Base-by-base conservation (phyloP, 2,329 filamentous ascomycete genomes). In the Alternaria brassicicola region DNA sequence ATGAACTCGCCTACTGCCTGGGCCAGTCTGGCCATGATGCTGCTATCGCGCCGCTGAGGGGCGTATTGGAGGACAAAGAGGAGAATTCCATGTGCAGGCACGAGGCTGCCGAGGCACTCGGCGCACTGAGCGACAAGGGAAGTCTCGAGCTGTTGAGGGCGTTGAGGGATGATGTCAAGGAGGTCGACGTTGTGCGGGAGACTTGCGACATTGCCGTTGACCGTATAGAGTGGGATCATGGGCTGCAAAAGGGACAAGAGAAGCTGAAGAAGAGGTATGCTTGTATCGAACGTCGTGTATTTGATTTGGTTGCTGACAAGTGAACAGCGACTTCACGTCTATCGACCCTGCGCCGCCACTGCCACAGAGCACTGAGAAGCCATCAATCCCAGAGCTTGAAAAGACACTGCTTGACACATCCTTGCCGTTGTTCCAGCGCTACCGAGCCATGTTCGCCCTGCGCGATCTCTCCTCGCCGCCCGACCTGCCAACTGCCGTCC, bases 131-230 rank as follows among this genome's bases (percentile, higher is more conserved):
- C 4, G 88, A 94, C 74, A 80, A 83, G 28, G 85, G 84, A 4
- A 93, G 91, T 72, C 76, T 99, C 73, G 86, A 87, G 2, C 79
- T 98, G 31, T 80, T 99, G 65, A 86, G 84, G 74, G 78, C 86
- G 64, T 86, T 92, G 72, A 85, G 92, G 62, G 91, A 97, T 74
- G 87, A 92, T 63, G 79, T 83, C 62, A 87, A 86, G 17, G 93
- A 98, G 79, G 85, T 88, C 31, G 87, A 90, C 26, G 90, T 93
- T 36, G 88, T 99, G n/a, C 86, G 86, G 39, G 93, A 99, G 83
- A 99, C 95, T 0, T 99, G 95, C 76, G 95, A 99, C 76, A 95
- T 99, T 75, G 94, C 96, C 6, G 90, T 98, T 56, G 93, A 93
- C 71, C 87, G 95, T 66, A 96, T 99, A 72, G 85, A 93, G 76